These are phyloP conservation scores for Penicillium bovifimosum DNA, from an alignment of 495 filamentous ascomycete genomes.

Conservation along the genomic window DNA sequence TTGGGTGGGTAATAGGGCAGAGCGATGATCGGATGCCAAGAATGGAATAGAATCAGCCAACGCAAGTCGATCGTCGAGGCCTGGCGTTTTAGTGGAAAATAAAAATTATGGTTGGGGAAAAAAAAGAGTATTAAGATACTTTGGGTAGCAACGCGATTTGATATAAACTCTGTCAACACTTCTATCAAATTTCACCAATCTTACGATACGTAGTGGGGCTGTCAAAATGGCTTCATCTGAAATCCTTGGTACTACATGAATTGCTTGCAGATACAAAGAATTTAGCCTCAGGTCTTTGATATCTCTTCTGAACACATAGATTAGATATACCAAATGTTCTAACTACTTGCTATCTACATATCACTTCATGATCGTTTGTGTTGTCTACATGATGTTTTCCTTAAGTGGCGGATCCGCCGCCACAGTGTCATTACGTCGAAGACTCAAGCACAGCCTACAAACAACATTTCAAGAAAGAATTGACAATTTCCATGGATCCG, in stretches of 20 bases:
- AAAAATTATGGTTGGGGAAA: too few species aligned
- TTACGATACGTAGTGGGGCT: slow-evolving; percentile 2
- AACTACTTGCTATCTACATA: too few species aligned
- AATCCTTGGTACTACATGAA: background rate
- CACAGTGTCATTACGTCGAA: slow-evolving; percentile 6
- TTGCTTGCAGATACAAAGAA: background rate
- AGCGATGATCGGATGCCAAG: slow-evolving; percentile 24
- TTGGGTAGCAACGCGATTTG: too few species aligned
- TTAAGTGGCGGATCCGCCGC: slow-evolving; percentile 3
- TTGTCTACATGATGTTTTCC: background rate
- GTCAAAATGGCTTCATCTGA: slow-evolving; percentile 4
- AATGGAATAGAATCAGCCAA: background rate
- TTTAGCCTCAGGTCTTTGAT: background rate
- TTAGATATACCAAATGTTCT: too few species aligned
- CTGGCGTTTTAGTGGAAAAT: background rate
- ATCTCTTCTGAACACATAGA: too few species aligned
- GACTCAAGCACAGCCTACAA: background rate
- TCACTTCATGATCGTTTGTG: too few species aligned
- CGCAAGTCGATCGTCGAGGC: background rate
- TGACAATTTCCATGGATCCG: slow-evolving; percentile 1
- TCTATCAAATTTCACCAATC: background rate
- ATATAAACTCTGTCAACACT: too few species aligned
- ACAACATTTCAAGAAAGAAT: background rate
- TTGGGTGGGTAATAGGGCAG: slow-evolving; percentile 19
- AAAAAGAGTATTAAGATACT: background rate